Base-by-base conservation (phyloP, 139 green algal genomes). In the Picochlorum costavermella region DNA sequence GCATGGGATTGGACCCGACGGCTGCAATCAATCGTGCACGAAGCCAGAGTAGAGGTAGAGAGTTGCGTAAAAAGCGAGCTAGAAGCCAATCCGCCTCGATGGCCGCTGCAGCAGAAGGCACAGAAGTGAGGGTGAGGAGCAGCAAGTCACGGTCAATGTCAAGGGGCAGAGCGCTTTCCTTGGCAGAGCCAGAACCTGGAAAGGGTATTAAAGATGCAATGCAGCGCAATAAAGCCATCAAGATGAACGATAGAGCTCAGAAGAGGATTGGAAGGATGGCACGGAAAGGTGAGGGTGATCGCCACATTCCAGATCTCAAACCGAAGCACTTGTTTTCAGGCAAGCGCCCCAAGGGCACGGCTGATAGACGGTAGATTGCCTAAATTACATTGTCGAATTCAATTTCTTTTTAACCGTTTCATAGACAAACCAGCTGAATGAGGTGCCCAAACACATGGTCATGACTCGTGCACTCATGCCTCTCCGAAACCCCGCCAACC, bases 261-360 rank as follows among this genome's bases (percentile, higher is more conserved):
- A 64, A 71, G 36, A 73, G 55, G 31, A 72, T 70, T 44, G 90
- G 92, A 73, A 67, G 76, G 58, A 85, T 81, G 31, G 75, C 63
- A 4, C 63, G 70, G 30, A 72, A 76, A 33, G 85, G 85, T 14
- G 87, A 94, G 74, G 75, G 64, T 1, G 85, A 95, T 67, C 59
- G 86, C 2, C 80, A 84, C 56, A 76, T 83, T 25, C 69, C 80
- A 53, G 55, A 95, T 84, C 59, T 90, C 71, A 95, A 89, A 79
- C 94, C 94, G 46, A 99, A 99, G 88, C 94, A 98, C 64, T 74
- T 99, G 46, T 92, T 98, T 72, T 83, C 69, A 23, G 93, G 92
- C 23, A 98, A 96, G 68, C 70, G 85, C 3, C 81, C 81, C 5
- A 83, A 70, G 9, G 88, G 89, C 29, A 92, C 86, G 70, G 91